Base-by-base conservation (phyloP, 2,329 filamentous ascomycete genomes). In the Talaromyces sp. region DNA sequence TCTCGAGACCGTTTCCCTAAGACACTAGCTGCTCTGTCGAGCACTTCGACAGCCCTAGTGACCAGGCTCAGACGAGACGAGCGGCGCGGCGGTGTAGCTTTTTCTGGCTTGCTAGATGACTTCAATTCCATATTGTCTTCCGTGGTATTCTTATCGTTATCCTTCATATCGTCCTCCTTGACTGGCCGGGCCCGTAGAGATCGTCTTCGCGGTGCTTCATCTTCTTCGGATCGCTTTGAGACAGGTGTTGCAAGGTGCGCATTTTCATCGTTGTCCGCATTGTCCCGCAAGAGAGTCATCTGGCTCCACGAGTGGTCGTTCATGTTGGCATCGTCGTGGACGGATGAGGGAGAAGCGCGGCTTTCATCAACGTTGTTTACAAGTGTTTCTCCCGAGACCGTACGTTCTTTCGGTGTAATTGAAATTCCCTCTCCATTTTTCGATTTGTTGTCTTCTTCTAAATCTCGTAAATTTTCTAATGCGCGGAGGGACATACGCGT, bases 1-100 rank as follows among this genome's bases (percentile, higher is more conserved):
- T 86, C 85, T 69, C 85, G 82, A 63, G 84, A 80, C 59, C 87
- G 84, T 76, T 91, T 92, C 66, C 86, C 83, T 31, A 90, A 74
- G 27, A 83, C 80, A 59, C 83, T 84, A 56, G 70, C 68, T 82
- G 77, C 72, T 81, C 87, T 72, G 73, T 77, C 66, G 77, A 81
- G 54, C 81, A 78, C 13, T 74, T 81, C 71, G 78, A 83, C 70
- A 72, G 78, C 70, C 78, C 79, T 68, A 72, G 76, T 71, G 75
- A 83, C 17, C 62, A 80, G 43, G 64, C 75, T 78, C 63, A 82
- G 72, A 54, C 82, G 79, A 57, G 77, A 77, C 37, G 83, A 84
- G 58, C 73, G 77, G 60, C 76, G 78, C 60, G 76, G 73, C n/a
- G 69, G 71, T 59, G 71, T 68, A 49, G 58, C 3, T 58, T 64